Percentiles rank a stretch among this genome's conserved stretches.
Conservation (phyloP, 2,329 filamentous ascomycete genomes). For the Hypoxylon sp. region DNA sequence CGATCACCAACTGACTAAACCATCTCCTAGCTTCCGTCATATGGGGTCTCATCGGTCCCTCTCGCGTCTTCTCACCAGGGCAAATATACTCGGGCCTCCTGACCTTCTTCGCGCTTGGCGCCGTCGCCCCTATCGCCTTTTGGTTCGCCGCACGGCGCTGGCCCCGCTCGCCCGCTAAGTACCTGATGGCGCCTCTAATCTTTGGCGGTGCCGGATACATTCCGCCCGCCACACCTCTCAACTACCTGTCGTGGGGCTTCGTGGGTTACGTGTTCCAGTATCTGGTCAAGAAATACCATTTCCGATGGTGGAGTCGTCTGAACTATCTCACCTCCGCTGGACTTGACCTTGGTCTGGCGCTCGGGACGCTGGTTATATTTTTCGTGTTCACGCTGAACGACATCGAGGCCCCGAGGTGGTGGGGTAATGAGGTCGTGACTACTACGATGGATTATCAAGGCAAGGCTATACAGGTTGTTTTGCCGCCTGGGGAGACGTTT, state of each 20-base stretch:
- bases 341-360: constrained; percentile 76
- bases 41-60: constrained; percentile 76
- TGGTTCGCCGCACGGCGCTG: constrained; percentile 65
- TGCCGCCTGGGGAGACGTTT: constrained; percentile 71
- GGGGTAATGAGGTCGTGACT: constrained; percentile 73
- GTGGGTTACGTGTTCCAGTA: constrained; percentile 81
- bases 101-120: constrained; percentile 71
- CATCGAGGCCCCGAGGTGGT: constrained; percentile 76
- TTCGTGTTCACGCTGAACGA: constrained; percentile 75
- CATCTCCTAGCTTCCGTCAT: constrained; percentile 69
- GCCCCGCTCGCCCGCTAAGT: constrained; percentile 65
- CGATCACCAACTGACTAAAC: constrained; percentile 6
- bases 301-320: constrained; percentile 80
- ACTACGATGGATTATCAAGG: constrained; percentile 74
- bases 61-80: constrained; percentile 74
- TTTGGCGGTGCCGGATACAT: constrained; percentile 72
- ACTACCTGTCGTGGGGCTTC: constrained; percentile 81
- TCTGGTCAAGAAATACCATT: constrained; percentile 73
- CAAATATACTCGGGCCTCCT: constrained; percentile 74
- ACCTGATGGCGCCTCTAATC: constrained; percentile 73
- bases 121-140: constrained; percentile 66
- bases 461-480: constrained; percentile 69
- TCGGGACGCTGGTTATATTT: constrained; percentile 78
- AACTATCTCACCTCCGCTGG: constrained; percentile 81
- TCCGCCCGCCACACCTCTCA: constrained; percentile 78